A percentile compares a stretch with the other conserved stretches of the same genome.
Conservation (phyloP, 2,329 filamentous ascomycete genomes). For the Aspergillus glaucus region DNA sequence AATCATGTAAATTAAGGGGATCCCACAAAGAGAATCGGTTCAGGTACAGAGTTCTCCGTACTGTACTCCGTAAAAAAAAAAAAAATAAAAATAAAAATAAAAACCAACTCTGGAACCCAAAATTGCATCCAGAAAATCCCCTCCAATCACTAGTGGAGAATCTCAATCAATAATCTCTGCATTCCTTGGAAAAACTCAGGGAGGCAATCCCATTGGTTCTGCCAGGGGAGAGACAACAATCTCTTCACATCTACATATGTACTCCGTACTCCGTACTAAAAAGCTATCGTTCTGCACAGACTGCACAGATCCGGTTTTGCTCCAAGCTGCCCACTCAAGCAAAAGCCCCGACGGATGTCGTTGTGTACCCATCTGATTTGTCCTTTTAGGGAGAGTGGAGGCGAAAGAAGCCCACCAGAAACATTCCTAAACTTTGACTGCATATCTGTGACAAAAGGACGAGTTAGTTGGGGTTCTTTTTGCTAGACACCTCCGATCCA, state of each 20-base stretch:
- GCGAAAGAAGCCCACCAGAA: too few relatives aligned
- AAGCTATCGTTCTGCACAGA: too few relatives aligned
- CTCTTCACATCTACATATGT: too few relatives aligned
- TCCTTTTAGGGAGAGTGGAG: neutral
- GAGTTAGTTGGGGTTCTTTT: too few relatives aligned
- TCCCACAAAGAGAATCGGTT: neutral
- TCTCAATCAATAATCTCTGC: neutral
- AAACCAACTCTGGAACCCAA: conserved; percentile 5
- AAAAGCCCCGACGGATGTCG: neutral
- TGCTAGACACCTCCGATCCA: too few relatives aligned
- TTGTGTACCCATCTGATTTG: conserved; percentile 4
- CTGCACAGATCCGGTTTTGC: too few relatives aligned
- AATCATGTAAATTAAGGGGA: neutral
- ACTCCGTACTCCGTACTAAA: too few relatives aligned
- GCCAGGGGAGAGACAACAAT: neutral
- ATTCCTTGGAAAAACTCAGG: neutral
- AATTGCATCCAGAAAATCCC: conserved; percentile 7
- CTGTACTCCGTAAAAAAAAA: neutral
- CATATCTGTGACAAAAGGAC: too few relatives aligned
- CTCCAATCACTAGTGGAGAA: neutral
- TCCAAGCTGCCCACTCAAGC: conserved; percentile 6
- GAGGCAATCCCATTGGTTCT: neutral
- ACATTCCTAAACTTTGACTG: too few relatives aligned
- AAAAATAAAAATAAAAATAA: neutral
- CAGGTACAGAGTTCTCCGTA: too few relatives aligned